Evolutionary conservation across 768 basidiomycete genomes (phyloP).

Genomic region (Serendipita vermifera): DNA sequence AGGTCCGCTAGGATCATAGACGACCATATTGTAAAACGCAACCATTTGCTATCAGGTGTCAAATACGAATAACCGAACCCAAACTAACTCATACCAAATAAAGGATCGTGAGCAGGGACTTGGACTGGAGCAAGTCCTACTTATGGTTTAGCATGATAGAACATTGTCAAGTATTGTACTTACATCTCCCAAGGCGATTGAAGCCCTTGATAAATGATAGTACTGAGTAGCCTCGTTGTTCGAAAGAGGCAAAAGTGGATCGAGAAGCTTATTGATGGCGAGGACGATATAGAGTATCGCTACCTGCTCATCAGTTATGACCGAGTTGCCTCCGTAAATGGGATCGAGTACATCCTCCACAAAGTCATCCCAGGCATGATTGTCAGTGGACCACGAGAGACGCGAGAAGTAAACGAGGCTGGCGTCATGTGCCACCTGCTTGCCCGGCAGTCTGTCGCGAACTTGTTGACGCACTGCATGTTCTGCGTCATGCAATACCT

Average conservation of each 20-base stretch:
- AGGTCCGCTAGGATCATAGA: not conserved
- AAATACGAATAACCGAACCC: not conserved
- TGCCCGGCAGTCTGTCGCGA: not conserved
- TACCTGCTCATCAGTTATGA: not conserved
- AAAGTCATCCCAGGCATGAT: not conserved
- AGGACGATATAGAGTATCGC: not conserved
- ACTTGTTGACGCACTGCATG: not conserved
- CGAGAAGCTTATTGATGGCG: not conserved
- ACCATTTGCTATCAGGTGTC: not conserved
- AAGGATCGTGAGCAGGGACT: not conserved
- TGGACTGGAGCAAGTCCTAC: slow-evolving; percentile 1
- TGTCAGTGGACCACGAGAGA: not conserved
- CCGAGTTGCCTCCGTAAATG: not conserved
- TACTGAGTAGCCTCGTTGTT: not conserved
- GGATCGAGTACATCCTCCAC: not conserved
- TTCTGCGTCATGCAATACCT: not conserved
- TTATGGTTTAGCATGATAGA: no score
- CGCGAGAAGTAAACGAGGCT: not conserved
- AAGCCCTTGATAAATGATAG: slow-evolving; percentile 1
- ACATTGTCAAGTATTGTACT: not conserved
- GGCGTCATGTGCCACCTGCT: not conserved
- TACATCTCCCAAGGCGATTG: not conserved
- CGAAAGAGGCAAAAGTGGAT: not conserved
- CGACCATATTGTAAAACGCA: not conserved
- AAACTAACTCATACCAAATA: not conserved